Base-by-base conservation (phyloP, 306 rosid species). In the Castanospermum australe region DNA sequence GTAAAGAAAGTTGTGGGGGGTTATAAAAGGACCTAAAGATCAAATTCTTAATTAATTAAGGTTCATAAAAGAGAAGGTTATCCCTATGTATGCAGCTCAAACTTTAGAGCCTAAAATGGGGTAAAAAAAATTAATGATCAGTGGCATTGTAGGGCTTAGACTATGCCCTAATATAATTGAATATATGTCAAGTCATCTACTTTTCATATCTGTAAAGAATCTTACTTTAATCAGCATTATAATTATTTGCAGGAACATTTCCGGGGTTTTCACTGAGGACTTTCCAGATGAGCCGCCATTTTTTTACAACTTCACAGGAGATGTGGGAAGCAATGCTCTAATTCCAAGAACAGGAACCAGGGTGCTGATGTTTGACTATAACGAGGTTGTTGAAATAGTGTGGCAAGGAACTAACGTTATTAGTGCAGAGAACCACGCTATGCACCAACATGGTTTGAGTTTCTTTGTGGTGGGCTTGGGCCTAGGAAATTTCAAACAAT, bases 401-500 rank as follows among this genome's bases (percentile, higher is more conserved):
- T 78, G 67, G 81, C 92, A 88, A 62, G 92, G 87, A 22, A 88
- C 90, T 0, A 73, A 75, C 45, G 0, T 86, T 30, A 2, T 48
- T 9, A 63, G 45, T 8, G 71, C 89, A 5, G 86, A 83, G 86
- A 86, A 84, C 74, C 92, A 88, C 45, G 88, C 90, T 0, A 55
- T 85, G 62, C 92, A 88, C 71, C 78, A 86, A 21, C 92, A 88
- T 62, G 92, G 92, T 6, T 86, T 13, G 36, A 86, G 76, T 14
- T 85, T 85, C 68, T 85, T 77, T 59, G 68, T 85, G 39, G 76
- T 81, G 0, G 88, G 88, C 41, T 0, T 74, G 1, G 88, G 87
- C 22, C 30, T 74, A 0, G 86, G 86, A 2, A 82, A 86, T 69
- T 82, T 60, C 33, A 38, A n/a, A 82, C 61, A 82, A 82, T 15